Evolutionary conservation across 2,329 filamentous ascomycete species (phyloP), one percentile per base, ranked within the genome.

Genomic region (Xylariales sp.): DNA sequence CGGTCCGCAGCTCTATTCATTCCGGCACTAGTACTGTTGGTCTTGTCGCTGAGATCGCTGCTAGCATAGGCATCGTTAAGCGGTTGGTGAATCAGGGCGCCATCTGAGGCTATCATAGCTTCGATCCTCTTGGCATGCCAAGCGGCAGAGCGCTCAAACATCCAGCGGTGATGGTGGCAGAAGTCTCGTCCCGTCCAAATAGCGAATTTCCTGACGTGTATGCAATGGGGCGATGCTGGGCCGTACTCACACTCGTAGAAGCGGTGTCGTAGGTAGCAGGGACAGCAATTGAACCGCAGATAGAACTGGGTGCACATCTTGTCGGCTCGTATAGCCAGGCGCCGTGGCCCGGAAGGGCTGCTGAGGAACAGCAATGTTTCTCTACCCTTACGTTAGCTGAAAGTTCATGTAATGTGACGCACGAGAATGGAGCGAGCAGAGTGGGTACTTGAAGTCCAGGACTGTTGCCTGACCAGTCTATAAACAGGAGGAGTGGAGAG

Each of bases 221-320:
- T 30, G 45, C 50, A 52, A 21, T 40, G 43, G 19, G 48, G 42
- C n/a, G 44, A 38, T 6, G 35, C 29, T 29, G 37, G 42, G 18
- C 50, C 50, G 29, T 46, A 41, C 6, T 24, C 7, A 30, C 50
- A 52, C 33, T 50, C 47, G 10, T 50, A 38, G 20, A 51, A 36
- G n/a, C 29, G 25, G 38, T 46, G 40, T 23, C 42, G 40, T 21
- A 51, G 46, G n/a, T 55, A 33, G 38, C 52, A 55, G 12, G 48
- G 45, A 35, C 52, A 55, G 30, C 36, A 23, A 6, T 18, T 24
- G 35, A 49, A 55, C 16, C 43, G 28, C 10, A 44, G 37, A 38
- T 52, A 55, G 12, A 38, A 32, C 24, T 48, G 50, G 7, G 29
- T 40, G 20, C 51, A 55, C 52, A 55, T 53, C 7, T 41, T 41